Base-by-base conservation (phyloP, 352 stramenopile genomes). In the Blastocystis sp. region DNA sequence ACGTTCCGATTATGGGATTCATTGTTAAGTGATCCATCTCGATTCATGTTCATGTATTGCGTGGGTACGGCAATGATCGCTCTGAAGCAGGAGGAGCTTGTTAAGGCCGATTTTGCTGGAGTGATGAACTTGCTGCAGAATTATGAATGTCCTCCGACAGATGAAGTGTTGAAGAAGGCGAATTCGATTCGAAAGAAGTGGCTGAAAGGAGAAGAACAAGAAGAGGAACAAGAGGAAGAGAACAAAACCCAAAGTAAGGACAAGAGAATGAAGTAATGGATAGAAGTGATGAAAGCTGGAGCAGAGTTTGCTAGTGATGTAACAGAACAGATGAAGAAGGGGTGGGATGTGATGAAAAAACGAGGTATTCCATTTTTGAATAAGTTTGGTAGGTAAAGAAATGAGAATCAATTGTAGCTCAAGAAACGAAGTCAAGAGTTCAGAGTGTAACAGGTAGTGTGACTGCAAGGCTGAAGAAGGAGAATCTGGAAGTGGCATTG, bases 1-100 rank as follows among this genome's bases (percentile, higher is more conserved):
- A 95, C 93, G 1, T 94, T 95, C 75, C 92, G 93, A 18, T 80
- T 96, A 0, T 96, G 94, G 94, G 94, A 96, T 87, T 92, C 82
- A 62, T 92, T 96, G 89, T 94, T 96, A 76, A 90, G 92, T 8
- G 92, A 90, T 29, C 93, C 91, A 0, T 90, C 94, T 69, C 93
- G 94, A 75, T 93, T 95, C 62, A 93, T 94, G 55, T 94, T 94
- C 84, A 89, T 95, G 29, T 90, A 93, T 18, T 94, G 94, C 90
- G 91, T 94, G 7, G 94, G 93, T 77, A 92, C 93, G 7, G 93
- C 92, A 0, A 95, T 96, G 93, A 91, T 96, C 7, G 92, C 93
- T 76, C 87, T 92, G 4, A 91, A 94, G 56, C 90, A 93, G 13
- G 90, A 93, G 11, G 45, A 92, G 56, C 59, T 96, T 1, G 82